phyloP scores from a whole-genome alignment of 345 rosid species.

The Arabis alpina region DNA sequence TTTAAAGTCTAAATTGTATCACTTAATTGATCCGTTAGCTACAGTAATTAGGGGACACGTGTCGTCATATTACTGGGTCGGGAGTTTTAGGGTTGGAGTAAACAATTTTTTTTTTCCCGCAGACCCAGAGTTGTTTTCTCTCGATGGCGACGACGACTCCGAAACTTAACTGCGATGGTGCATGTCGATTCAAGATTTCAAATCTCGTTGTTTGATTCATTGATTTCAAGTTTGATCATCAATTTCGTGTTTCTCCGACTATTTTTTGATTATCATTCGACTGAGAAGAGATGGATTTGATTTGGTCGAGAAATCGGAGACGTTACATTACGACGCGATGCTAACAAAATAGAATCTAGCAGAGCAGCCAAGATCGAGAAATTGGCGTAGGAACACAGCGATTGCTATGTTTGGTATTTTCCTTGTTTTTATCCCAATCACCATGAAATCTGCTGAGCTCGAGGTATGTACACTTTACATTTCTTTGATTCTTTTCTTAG shows the following conservation, averaged over 20 bases:
- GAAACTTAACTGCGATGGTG: too few species aligned
- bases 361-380: constrained; percentile 92
- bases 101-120: too few species aligned
- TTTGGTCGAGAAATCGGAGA: constrained; percentile 22
- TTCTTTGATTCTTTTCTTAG: background rate
- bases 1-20: too few species aligned
- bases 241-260: background rate
- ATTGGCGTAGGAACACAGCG: constrained; percentile 99
- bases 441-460: constrained; percentile 90
- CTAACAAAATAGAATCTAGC: constrained; percentile 94
- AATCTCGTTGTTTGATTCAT: constrained; percentile 14
- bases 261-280: constrained; percentile 7
- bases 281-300: constrained; percentile 25
- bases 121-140: too few species aligned
- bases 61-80: too few species aligned
- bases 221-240: background rate
- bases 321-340: constrained; percentile 51
- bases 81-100: too few species aligned
- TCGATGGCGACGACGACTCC: too few species aligned
- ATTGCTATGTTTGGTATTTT: constrained; percentile 84
- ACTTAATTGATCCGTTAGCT: too few species aligned
- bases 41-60: too few species aligned
- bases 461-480: constrained; percentile 53
- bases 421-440: constrained; percentile 88
- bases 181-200: constrained; percentile 11